A percentile compares a stretch with the other conserved stretches of the same genome.
Conservation (phyloP, 2,329 filamentous ascomycete species). For the Exophiala calicioides region DNA sequence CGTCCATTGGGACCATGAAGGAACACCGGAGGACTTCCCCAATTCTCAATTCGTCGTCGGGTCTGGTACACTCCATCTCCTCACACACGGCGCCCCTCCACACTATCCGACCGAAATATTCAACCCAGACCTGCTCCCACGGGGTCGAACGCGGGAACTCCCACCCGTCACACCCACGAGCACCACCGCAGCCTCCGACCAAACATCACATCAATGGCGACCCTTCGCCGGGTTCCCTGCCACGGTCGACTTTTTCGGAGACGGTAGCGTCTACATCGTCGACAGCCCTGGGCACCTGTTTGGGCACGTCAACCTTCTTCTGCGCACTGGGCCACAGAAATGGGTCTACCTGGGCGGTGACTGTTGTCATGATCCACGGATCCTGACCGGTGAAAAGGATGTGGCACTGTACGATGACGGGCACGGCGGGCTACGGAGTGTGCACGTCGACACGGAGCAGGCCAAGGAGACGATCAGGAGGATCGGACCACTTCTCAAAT, state of each 20-base stretch:
- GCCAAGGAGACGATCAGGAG: slow-evolving; percentile 47
- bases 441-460: slow-evolving; percentile 52
- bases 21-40: slow-evolving; percentile 56
- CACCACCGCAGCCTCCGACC: slow-evolving; percentile 27
- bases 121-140: slow-evolving; percentile 36
- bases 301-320: slow-evolving; percentile 37
- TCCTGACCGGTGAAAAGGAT: slow-evolving; percentile 44
- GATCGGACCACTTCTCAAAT: slow-evolving; percentile 34
- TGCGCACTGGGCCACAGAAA: slow-evolving; percentile 34
- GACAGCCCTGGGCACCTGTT: slow-evolving; percentile 37
- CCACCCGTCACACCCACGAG: slow-evolving; percentile 35
- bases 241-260: slow-evolving; percentile 46
- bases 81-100: slow-evolving; percentile 40
- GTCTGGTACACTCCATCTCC: slow-evolving; percentile 44
- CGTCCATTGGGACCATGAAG: slow-evolving; percentile 40
- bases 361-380: slow-evolving; percentile 36
- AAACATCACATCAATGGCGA: slow-evolving; percentile 41
- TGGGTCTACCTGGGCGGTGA: slow-evolving; percentile 38
- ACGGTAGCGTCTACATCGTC: slow-evolving; percentile 40
- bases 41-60: slow-evolving; percentile 55
- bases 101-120: slow-evolving; percentile 32
- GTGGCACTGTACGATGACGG: slow-evolving; percentile 55
- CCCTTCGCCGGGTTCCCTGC: slow-evolving; percentile 48
- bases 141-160: slow-evolving; percentile 40
- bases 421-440: slow-evolving; percentile 48